Base-by-base conservation (phyloP, 2,329 filamentous ascomycete species). In the Fusarium nelsonii region DNA sequence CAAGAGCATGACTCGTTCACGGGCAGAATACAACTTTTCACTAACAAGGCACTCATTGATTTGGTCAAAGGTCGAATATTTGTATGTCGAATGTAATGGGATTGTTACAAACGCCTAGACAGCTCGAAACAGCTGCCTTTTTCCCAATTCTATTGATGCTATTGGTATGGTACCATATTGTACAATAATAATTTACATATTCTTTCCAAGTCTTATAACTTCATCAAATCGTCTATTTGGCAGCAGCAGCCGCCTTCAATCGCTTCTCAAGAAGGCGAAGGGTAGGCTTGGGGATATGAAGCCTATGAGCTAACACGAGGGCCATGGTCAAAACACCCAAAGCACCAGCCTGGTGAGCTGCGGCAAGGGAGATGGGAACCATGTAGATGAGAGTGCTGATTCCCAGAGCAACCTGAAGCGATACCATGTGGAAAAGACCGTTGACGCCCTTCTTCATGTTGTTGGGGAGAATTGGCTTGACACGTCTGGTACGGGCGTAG, bases 341-440 rank as follows among this genome's bases (percentile, higher is more conserved):
- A 63, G 91, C 92, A 39, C 96, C 95, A 3, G 96, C 96, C 81
- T 99, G 96, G 79, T 99, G 96, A 9, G 93, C 90, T 4, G 95
- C 94, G 1, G 95, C 96, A 11, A 99, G 83, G 66, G 91, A 91
- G 4, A 91, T 91, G 6, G 97, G 96, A 1, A 99, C 94, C 78
- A 99, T 90, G 82, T 97, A 98, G 74, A 97, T 90, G 63, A 99
- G 85, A 0, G 96, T 99, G 68, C 86, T 89, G 78, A 99, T 97
- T 26, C 96, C 96, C 7, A 99, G 87, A 1, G 89, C 84, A 28
- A 93, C 94, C 81, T 99, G 96, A 70, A 97, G 65, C 60, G 87
- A 88, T 3, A 92, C 93, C 18, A 97, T 88, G 75, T 96, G 94
- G 20, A 97, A 88, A 14, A 97, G 85, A 7, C 94, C 95, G 49